Conservation (phyloP, 2,329 filamentous ascomycete genomes). For the Myriosclerotinia duriaeana region DNA sequence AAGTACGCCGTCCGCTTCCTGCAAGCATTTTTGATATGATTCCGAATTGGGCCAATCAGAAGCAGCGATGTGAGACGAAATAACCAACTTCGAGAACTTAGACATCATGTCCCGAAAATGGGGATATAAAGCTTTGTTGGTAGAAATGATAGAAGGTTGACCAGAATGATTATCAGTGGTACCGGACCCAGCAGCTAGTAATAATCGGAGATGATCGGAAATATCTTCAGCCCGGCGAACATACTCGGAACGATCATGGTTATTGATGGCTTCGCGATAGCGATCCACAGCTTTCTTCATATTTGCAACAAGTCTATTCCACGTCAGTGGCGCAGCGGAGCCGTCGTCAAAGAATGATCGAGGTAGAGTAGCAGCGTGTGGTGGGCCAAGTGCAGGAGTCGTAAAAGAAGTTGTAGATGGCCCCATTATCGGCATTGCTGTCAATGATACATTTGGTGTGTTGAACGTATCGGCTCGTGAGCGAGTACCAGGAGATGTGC, state of each 20-base stretch:
- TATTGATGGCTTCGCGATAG: slow-evolving; percentile 86
- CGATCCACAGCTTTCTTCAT: slow-evolving; percentile 89
- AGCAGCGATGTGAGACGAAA: slow-evolving; percentile 95
- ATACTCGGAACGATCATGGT: slow-evolving; percentile 81
- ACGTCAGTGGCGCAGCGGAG: slow-evolving; percentile 76
- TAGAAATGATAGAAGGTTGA: slow-evolving; percentile 98
- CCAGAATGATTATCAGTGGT: slow-evolving; percentile 99
- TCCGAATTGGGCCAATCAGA: slow-evolving; percentile 94
- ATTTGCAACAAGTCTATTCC: slow-evolving; percentile 85
- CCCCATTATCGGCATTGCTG: slow-evolving; percentile 36
- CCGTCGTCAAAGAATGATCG: slow-evolving; percentile 89
- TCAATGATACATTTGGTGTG: slow-evolving; percentile 53
- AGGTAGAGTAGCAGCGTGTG: slow-evolving; percentile 57
- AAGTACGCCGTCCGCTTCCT: slow-evolving; percentile 95
- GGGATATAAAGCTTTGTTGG: slow-evolving; percentile 94
- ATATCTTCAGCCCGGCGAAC: slow-evolving; percentile 96
- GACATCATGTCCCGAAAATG: slow-evolving; percentile 99
- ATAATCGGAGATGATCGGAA: slow-evolving; percentile 87
- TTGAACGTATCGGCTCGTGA: slow-evolving; percentile 56
- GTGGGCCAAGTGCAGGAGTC: slow-evolving; percentile 43
- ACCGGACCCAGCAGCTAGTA: slow-evolving; percentile 92
- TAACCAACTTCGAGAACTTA: slow-evolving; percentile 96
- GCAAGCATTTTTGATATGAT: slow-evolving; percentile 89
- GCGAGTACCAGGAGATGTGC: slow-evolving; percentile 58
- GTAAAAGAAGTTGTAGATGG: slow-evolving; percentile 57